A percentile compares a stretch with the other conserved stretches of the same genome.
These are phyloP conservation scores for Diaporthe ilicicola DNA, from an alignment of 2,329 filamentous ascomycete genomes.

Conservation along the genomic window DNA sequence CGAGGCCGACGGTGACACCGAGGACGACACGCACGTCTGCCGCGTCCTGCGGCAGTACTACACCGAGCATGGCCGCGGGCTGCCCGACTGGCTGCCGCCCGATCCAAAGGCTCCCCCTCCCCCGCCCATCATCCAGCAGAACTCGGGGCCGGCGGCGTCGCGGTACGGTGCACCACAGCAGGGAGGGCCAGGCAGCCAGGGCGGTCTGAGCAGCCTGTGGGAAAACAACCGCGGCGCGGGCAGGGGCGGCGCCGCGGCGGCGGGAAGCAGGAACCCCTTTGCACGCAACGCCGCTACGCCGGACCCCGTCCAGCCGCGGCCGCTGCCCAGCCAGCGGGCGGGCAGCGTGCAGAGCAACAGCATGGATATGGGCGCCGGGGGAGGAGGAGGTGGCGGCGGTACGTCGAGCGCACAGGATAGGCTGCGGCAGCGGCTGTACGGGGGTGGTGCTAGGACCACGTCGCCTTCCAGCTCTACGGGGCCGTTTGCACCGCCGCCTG, in stretches of 20 bases:
- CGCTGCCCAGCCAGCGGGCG: conserved; percentile 75
- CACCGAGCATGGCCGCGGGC: conserved; percentile 81
- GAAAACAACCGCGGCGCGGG: conserved; percentile 51
- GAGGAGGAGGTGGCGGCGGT: conserved; percentile 40
- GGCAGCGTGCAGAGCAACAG: conserved; percentile 74
- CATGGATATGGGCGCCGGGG: conserved; percentile 35
- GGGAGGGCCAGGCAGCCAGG: conserved; percentile 40
- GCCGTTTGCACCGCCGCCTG: conserved; percentile 57
- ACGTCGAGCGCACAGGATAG: conserved; percentile 77
- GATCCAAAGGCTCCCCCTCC: conserved; percentile 80
- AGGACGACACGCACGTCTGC: conserved; percentile 95
- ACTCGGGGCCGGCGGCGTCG: conserved; percentile 49
- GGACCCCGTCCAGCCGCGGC: conserved; percentile 56
- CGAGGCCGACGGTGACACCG: conserved; percentile 75
- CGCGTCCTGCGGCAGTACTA: conserved; percentile 94
- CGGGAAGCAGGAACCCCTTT: conserved; percentile 39
- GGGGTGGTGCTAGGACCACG: conserved; percentile 63
- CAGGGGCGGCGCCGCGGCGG: conserved; percentile 24
- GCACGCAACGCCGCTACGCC: conserved; percentile 44
- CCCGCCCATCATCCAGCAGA: conserved; percentile 60
- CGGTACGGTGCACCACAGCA: conserved; percentile 59
- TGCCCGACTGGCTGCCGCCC: conserved; percentile 87
- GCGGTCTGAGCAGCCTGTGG: conserved; percentile 66
- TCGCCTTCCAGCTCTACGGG: conserved; percentile 57
- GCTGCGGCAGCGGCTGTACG: conserved; percentile 80